A percentile compares a stretch with the other conserved stretches of the same genome.
Conservation (phyloP, 1,284 basidiomycete genomes). For the Agaricales sp. region DNA sequence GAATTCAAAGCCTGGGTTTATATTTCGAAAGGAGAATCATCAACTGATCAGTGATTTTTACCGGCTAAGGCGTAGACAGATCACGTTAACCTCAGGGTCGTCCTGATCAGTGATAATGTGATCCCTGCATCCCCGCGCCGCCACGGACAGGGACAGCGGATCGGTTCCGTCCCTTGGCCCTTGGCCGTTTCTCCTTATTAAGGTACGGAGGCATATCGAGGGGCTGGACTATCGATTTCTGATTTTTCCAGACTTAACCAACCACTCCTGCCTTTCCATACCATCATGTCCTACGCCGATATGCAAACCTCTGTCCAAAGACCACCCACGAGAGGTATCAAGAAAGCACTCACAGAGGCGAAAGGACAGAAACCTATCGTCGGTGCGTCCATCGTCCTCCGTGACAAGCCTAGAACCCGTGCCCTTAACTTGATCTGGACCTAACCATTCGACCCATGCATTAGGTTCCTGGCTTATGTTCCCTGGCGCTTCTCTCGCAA, state of each 20-base stretch:
- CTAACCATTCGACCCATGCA: not conserved
- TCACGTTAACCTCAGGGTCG: not conserved
- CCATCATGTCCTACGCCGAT: not conserved
- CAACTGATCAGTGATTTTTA: not conserved
- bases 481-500: slow-evolving; percentile 17
- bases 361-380: not conserved
- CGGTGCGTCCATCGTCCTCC: not conserved
- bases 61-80: no score
- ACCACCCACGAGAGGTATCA: slow-evolving; percentile 1
- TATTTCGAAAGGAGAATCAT: not conserved
- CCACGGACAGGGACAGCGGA: not conserved
- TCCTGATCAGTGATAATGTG: no score
- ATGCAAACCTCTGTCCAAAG: not conserved
- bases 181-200: not conserved
- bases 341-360: not conserved
- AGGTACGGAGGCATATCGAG: not conserved
- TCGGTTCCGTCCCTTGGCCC: not conserved
- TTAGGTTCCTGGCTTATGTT: slow-evolving; percentile 20
- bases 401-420: not conserved
- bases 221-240: not conserved
- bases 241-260: not conserved
- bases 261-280: not conserved
- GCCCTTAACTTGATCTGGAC: no score
- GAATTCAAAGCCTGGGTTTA: not conserved
- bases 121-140: no score